Percentiles rank a stretch among this genome's conserved stretches.
Conservation (phyloP, 179 eudicot genomes). For the Dionaea muscipula region DNA sequence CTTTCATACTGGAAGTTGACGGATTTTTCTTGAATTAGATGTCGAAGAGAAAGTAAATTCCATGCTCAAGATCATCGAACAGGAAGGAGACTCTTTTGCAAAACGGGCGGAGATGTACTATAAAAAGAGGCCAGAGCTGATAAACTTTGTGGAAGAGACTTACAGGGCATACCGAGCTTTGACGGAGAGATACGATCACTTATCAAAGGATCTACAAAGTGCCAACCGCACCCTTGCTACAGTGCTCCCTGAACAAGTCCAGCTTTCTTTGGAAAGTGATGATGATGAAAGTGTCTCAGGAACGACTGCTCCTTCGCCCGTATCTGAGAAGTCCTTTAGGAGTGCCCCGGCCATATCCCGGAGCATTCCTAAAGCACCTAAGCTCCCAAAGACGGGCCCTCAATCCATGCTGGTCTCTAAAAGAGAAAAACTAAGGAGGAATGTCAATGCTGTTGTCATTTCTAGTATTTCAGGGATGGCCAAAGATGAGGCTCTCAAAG, state of each 20-base stretch:
- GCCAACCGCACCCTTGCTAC: slow-evolving; percentile 81
- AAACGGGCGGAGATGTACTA: slow-evolving; percentile 47
- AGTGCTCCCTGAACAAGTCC: slow-evolving; percentile 65
- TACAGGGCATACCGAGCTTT: slow-evolving; percentile 34
- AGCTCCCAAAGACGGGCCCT: slow-evolving; percentile 15
- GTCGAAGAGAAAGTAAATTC: slow-evolving; percentile 44
- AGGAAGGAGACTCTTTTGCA: slow-evolving; percentile 46
- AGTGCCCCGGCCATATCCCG: slow-evolving; percentile 28
- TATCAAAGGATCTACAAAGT: slow-evolving; percentile 72
- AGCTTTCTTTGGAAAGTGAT: slow-evolving; percentile 41
- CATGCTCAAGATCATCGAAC: slow-evolving; percentile 32
- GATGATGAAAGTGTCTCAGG: slow-evolving; percentile 37
- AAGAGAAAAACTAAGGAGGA: slow-evolving; percentile 36
- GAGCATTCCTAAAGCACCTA: slow-evolving; percentile 32
- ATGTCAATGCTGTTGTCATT: slow-evolving; percentile 11
- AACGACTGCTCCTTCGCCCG: slow-evolving; percentile 22
- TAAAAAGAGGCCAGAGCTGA: slow-evolving; percentile 38
- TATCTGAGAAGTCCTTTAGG: slow-evolving; percentile 12
- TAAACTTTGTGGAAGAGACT: slow-evolving; percentile 29
- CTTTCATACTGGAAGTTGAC: too few species aligned
- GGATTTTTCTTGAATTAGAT: too few species aligned
- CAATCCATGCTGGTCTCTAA: slow-evolving; percentile 36
- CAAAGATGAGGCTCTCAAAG: slow-evolving; percentile 40
- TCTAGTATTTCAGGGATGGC: slow-evolving; percentile 34
- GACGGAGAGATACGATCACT: slow-evolving; percentile 35